These are phyloP conservation scores for Pleurostoma richardsiae DNA, from an alignment of 2,329 filamentous ascomycete species.

Conservation along the genomic window DNA sequence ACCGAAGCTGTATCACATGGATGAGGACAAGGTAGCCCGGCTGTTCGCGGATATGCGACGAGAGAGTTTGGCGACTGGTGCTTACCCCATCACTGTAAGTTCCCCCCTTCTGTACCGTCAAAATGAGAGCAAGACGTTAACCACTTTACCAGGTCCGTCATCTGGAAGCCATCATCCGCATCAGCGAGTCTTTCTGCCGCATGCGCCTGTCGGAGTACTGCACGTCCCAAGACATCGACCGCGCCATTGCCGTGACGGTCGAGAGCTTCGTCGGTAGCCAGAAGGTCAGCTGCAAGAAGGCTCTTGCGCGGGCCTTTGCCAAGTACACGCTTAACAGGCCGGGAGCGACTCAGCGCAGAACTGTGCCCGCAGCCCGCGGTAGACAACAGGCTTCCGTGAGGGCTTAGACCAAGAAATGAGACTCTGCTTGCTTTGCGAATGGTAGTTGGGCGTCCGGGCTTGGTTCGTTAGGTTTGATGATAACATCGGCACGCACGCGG, in stretches of 20 bases:
- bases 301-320: constrained; percentile 86
- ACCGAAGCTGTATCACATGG: constrained; percentile 94
- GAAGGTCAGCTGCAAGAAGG: constrained; percentile 97
- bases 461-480: too few relatives aligned
- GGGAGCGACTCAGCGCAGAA: constrained; percentile 19
- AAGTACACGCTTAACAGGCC: constrained; percentile 72
- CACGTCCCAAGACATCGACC: constrained; percentile 83
- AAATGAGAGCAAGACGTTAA: neutral
- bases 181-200: constrained; percentile 89
- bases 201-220: constrained; percentile 99
- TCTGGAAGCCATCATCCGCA: constrained; percentile 95
- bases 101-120: neutral
- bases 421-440: neutral
- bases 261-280: constrained; percentile 95
- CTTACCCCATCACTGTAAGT: constrained; percentile 95
- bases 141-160: constrained; percentile 71
- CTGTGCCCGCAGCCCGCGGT: constrained; percentile 14
- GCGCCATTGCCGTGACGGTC: constrained; percentile 93
- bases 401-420: constrained; percentile 4
- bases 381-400: constrained; percentile 8
- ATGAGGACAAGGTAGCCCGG: constrained; percentile 92
- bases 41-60: constrained; percentile 95
- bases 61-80: constrained; percentile 87
- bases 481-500: too few relatives aligned
- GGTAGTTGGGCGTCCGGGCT: too few relatives aligned